These are phyloP conservation scores for Boletus tomentosulus DNA, from an alignment of 768 basidiomycete genomes.

Conservation along the genomic window DNA sequence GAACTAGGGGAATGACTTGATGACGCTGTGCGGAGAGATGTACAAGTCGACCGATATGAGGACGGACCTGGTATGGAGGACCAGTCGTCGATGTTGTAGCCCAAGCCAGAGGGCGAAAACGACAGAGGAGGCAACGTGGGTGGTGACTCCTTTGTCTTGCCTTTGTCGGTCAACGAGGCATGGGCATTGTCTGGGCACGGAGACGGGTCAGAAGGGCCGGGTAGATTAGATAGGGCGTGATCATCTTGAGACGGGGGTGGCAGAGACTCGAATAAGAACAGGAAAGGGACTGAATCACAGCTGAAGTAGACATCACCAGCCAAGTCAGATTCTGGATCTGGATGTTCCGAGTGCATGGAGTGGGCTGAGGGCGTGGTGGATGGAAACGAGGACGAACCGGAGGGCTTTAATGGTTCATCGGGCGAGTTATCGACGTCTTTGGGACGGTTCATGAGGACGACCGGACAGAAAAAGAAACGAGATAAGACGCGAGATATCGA, in stretches of 20 bases:
- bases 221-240: slow-evolving; percentile 25
- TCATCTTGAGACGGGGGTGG: slow-evolving; percentile 1
- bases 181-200: slow-evolving; percentile 7
- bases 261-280: slow-evolving; percentile 3
- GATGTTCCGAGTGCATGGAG: slow-evolving; percentile 14
- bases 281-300: slow-evolving; percentile 10
- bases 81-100: slow-evolving; percentile 39
- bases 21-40: slow-evolving; percentile 37
- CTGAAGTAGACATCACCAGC: background rate
- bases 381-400: background rate
- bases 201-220: slow-evolving; percentile 14
- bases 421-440: slow-evolving; percentile 46
- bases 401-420: slow-evolving; percentile 7
- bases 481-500: slow-evolving; percentile 8
- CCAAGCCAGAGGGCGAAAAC: slow-evolving; percentile 53
- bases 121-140: slow-evolving; percentile 64
- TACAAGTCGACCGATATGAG: slow-evolving; percentile 34
- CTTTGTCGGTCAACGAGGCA: slow-evolving; percentile 42
- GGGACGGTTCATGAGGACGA: slow-evolving; percentile 37
- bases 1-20: slow-evolving; percentile 11
- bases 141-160: slow-evolving; percentile 49
- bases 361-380: slow-evolving; percentile 10
- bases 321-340: slow-evolving; percentile 4
- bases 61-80: slow-evolving; percentile 32
- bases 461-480: slow-evolving; percentile 18